Base-by-base conservation (phyloP, 768 basidiomycete genomes). In the Obba rivulosa region DNA sequence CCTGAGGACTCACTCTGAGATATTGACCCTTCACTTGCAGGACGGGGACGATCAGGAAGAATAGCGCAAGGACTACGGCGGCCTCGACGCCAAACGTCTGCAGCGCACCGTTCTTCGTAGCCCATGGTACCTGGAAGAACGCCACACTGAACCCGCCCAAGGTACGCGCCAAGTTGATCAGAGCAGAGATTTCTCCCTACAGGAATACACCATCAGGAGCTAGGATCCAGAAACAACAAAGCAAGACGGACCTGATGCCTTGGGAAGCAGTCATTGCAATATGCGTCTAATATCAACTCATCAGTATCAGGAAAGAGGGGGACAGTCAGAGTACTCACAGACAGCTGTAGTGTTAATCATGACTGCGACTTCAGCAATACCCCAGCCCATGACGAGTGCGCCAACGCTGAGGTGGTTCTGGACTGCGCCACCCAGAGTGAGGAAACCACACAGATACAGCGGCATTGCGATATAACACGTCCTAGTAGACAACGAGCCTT, bases 111-210 rank as follows among this genome's bases (percentile, higher is more conserved):
- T 79, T 60, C 54, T 74, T 79, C 23, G 64, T 58, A 4, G 81
- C 80, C 83, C 83, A 83, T 4, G 78, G 78, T 3, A 83, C 73
- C 58, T 85, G 81, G 62, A 78, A 85, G 62, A 78, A 83, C 1
- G 82, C 78, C 18, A 85, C 81, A 41, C 73, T 73, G 58, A 84
- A 84, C 3, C 81, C 80, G 34, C 80, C 80, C 17, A 83, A 66
- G 1, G 67, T 69, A 40, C 83, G 71, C 14, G 72, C 69, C 18
- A 83, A 63, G 56, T 83, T 85, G 53, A 84, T 65, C 20, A 84
- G 65, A 0, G 78, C 77, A 49, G 79, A 79, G 28, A 83, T 75
- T 64, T 86, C 83, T 22, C 83, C 84, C 66, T 80, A 46, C 40
- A 16, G 43, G 0, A 43, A 24, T 1, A 3, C 16, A 23, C 3